Conservation (phyloP, 495 filamentous ascomycete genomes). For the Hypomontagnella submonticulosa region DNA sequence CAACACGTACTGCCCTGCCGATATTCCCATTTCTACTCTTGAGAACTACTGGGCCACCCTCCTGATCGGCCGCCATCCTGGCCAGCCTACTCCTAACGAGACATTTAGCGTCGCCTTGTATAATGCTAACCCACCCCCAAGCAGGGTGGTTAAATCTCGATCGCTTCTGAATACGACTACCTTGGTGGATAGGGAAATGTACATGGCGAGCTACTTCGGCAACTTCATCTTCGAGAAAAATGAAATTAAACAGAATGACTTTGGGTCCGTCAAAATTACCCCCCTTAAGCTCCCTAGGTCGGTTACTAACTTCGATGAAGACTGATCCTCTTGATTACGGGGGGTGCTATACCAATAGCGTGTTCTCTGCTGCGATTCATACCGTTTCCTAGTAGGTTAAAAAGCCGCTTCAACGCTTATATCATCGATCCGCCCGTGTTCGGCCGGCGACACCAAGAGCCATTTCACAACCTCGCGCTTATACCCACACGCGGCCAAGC, state of each 20-base stretch:
- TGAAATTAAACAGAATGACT: slow-evolving; percentile 36
- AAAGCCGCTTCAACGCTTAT: slow-evolving; percentile 43
- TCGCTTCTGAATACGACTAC: slow-evolving; percentile 46
- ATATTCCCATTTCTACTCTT: slow-evolving; percentile 36
- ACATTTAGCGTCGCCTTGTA: slow-evolving; percentile 40
- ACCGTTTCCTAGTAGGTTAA: slow-evolving; percentile 37
- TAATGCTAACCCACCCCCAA: slow-evolving; percentile 22
- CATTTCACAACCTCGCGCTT: slow-evolving; percentile 48
- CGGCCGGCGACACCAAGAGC: slow-evolving; percentile 46
- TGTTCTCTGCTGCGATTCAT: slow-evolving; percentile 46
- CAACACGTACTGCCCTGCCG: slow-evolving; percentile 38
- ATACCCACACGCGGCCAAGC: slow-evolving; percentile 55
- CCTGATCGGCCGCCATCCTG: slow-evolving; percentile 35
- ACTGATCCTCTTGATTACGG: slow-evolving; percentile 47
- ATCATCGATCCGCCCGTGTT: slow-evolving; percentile 50
- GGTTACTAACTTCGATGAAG: slow-evolving; percentile 28
- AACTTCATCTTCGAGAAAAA: slow-evolving; percentile 35
- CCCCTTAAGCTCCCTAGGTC: background rate
- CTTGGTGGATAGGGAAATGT: slow-evolving; percentile 38
- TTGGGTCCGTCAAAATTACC: slow-evolving; percentile 36
- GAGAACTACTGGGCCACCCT: slow-evolving; percentile 51
- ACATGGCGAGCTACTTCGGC: slow-evolving; percentile 32
- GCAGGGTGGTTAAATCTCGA: slow-evolving; percentile 13
- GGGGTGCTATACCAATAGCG: slow-evolving; percentile 47
- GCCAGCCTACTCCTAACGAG: slow-evolving; percentile 42